These are phyloP conservation scores for Mycena pura DNA, from an alignment of 768 basidiomycete genomes.

Conservation along the genomic window DNA sequence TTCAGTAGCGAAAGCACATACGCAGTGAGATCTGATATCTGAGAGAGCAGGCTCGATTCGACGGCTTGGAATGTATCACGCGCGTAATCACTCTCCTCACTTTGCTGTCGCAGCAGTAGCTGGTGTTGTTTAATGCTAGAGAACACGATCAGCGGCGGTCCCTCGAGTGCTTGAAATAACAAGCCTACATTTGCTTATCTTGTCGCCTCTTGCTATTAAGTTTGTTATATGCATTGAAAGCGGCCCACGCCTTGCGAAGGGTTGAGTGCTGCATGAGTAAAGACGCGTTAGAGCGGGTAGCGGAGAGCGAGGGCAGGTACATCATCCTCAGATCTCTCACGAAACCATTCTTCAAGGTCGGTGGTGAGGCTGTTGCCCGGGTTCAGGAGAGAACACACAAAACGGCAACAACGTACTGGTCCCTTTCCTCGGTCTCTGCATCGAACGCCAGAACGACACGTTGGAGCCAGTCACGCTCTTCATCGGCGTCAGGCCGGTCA, in stretches of 20 bases:
- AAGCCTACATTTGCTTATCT: slow-evolving; percentile 8
- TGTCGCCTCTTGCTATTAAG: slow-evolving; percentile 13
- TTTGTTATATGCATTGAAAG: slow-evolving; percentile 9
- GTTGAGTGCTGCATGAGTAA: slow-evolving; percentile 28
- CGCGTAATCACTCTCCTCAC: not conserved
- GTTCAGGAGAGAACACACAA: no score
- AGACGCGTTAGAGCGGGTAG: slow-evolving; percentile 14
- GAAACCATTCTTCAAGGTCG: slow-evolving; percentile 62
- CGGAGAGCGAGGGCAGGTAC: slow-evolving; percentile 31
- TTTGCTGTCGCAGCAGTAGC: not conserved
- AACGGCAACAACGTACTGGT: no score
- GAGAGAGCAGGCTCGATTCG: slow-evolving; percentile 15
- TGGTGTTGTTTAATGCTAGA: slow-evolving; percentile 3
- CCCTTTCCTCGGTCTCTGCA: slow-evolving; percentile 41
- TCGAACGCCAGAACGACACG: slow-evolving; percentile 49
- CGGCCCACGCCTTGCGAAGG: slow-evolving; percentile 38
- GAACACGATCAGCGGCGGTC: not conserved
- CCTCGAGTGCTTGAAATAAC: not conserved
- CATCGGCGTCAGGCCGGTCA: slow-evolving; percentile 50
- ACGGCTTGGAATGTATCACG: slow-evolving; percentile 12
- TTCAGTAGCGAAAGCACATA: not conserved
- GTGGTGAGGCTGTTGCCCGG: slow-evolving; percentile 48
- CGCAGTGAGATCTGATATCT: slow-evolving; percentile 12
- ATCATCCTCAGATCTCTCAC: slow-evolving; percentile 44
- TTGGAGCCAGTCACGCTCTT: slow-evolving; percentile 46